Conservation (phyloP, 805 yeast genomes). For the Candida pini region DNA sequence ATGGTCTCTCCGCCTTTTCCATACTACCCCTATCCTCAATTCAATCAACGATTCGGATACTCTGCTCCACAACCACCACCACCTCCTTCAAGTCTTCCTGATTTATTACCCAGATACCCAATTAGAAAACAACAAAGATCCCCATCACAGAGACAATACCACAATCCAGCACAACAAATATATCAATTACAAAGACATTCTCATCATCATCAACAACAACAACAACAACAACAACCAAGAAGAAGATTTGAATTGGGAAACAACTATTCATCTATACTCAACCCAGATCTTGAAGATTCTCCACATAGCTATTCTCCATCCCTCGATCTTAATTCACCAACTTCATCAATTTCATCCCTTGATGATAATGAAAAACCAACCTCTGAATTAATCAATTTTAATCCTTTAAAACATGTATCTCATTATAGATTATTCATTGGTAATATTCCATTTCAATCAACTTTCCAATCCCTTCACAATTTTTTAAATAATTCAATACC, state of each 20-base stretch:
- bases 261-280: slow-evolving; percentile 21
- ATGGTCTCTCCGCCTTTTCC: background rate
- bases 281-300: slow-evolving; percentile 20
- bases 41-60: background rate
- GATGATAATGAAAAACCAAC: slow-evolving; percentile 21
- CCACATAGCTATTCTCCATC: too few species aligned
- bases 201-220: background rate
- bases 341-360: slow-evolving; percentile 2
- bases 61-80: background rate
- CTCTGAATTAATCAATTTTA: slow-evolving; percentile 19
- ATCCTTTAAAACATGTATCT: slow-evolving; percentile 31
- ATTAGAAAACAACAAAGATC: too few species aligned
- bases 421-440: slow-evolving; percentile 47
- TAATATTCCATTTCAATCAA: slow-evolving; percentile 43
- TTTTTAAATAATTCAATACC: slow-evolving; percentile 10
- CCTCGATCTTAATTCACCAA: slow-evolving; percentile 1
- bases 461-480: slow-evolving; percentile 11
- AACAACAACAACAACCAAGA: background rate
- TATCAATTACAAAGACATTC: background rate
- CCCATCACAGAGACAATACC: too few species aligned
- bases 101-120: too few species aligned
- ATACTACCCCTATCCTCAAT: background rate
- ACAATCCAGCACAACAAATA: background rate
- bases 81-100: too few species aligned
- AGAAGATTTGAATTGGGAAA: slow-evolving; percentile 16